phyloP scores from a whole-genome alignment of 148 eudicot species.

The Spergularia bocconei region DNA sequence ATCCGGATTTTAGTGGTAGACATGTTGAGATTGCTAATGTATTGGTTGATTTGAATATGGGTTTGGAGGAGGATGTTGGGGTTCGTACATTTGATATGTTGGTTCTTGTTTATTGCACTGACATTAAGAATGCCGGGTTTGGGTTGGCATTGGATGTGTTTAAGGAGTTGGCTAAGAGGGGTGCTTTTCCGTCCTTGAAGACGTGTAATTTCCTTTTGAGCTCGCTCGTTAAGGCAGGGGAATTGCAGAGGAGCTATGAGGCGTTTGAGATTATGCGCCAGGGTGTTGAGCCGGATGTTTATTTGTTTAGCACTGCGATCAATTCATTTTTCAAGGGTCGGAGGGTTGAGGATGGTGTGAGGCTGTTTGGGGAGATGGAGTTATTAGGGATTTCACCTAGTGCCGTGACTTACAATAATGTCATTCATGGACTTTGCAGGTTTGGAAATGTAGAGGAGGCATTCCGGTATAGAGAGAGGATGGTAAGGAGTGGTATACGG shows the following conservation, averaged over 20 bases:
- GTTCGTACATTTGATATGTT: slow-evolving; percentile 58
- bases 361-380: slow-evolving; percentile 69
- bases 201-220: slow-evolving; percentile 65
- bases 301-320: slow-evolving; percentile 55
- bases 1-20: slow-evolving; percentile 22
- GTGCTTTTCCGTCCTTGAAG: slow-evolving; percentile 58
- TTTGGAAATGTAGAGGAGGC: slow-evolving; percentile 56
- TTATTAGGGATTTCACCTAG: slow-evolving; percentile 49
- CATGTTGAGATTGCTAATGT: slow-evolving; percentile 66
- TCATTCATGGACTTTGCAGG: slow-evolving; percentile 73
- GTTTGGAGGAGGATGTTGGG: slow-evolving; percentile 26
- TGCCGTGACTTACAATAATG: slow-evolving; percentile 67
- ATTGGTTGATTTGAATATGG: slow-evolving; percentile 43
- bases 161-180: slow-evolving; percentile 37
- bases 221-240: slow-evolving; percentile 64
- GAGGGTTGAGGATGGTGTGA: slow-evolving; percentile 56
- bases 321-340: slow-evolving; percentile 64
- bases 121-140: slow-evolving; percentile 47
- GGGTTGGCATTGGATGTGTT: slow-evolving; percentile 55
- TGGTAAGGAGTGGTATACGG: slow-evolving; percentile 46
- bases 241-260: slow-evolving; percentile 53
- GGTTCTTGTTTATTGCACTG: slow-evolving; percentile 64
- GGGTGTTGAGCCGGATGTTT: slow-evolving; percentile 59
- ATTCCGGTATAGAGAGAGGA: slow-evolving; percentile 58
- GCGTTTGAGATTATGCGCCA: slow-evolving; percentile 47